Evolutionary conservation across 345 rosid species (phyloP).

Genomic region (Salix viminalis): DNA sequence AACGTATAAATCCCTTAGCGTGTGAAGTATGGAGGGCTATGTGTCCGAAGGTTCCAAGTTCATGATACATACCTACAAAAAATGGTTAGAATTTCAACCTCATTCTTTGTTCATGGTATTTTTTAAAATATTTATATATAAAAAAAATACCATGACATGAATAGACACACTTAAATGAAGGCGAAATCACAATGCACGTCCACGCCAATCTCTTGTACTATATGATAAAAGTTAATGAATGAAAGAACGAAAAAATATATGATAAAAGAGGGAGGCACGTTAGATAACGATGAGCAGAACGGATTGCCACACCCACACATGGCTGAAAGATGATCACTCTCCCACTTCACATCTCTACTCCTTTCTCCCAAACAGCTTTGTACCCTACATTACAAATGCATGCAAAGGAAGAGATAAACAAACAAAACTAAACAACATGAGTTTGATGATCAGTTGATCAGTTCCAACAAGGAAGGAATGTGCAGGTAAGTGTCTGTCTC

Average conservation of each 20-base stretch:
- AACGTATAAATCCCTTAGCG: too few relatives aligned
- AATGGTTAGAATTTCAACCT: too few relatives aligned
- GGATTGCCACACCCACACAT: neutral
- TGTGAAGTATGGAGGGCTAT: too few relatives aligned
- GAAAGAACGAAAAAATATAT: neutral
- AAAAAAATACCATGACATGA: too few relatives aligned
- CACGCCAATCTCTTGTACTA: too few relatives aligned
- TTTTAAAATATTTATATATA: too few relatives aligned
- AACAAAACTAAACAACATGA: neutral
- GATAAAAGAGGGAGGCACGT: slow-evolving; percentile 7
- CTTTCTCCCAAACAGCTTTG: neutral
- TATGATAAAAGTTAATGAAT: neutral
- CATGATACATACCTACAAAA: too few relatives aligned
- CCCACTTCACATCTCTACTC: neutral
- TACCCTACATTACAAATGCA: neutral
- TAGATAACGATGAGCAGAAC: slow-evolving; percentile 16
- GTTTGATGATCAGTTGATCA: too few relatives aligned
- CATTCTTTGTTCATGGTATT: too few relatives aligned
- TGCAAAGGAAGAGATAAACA: neutral
- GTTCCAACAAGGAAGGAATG: neutral
- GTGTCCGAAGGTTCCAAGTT: too few relatives aligned
- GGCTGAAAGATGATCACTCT: neutral
- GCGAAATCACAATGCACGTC: too few relatives aligned
- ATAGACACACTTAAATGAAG: too few relatives aligned
- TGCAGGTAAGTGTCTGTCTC: neutral